These are phyloP conservation scores for Calonectria naviculata DNA, from an alignment of 2,329 filamentous ascomycete genomes.

Conservation along the genomic window DNA sequence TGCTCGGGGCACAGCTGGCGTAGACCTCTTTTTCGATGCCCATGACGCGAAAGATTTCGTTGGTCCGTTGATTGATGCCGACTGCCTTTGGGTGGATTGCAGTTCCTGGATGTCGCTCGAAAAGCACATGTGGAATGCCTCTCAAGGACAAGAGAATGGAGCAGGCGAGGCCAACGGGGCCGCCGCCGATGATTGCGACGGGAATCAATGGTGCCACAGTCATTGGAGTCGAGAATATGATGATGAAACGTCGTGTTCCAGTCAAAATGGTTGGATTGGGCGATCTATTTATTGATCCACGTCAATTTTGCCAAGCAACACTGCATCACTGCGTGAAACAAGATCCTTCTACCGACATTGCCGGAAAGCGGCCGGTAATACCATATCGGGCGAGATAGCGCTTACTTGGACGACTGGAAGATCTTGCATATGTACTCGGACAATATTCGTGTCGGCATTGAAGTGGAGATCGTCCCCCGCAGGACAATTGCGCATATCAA, in stretches of 20 bases:
- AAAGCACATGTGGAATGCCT: constrained; percentile 3
- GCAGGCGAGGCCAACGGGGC: not conserved
- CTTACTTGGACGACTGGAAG: not conserved
- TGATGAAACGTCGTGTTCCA: not conserved
- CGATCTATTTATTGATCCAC: not conserved
- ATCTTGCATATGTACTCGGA: not conserved
- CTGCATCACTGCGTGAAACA: not conserved
- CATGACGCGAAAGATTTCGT: constrained; percentile 8
- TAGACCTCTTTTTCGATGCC: constrained; percentile 12
- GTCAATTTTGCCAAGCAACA: not conserved
- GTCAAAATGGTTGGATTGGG: not conserved
- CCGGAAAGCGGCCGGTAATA: not conserved
- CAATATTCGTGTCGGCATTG: not conserved
- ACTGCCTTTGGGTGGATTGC: constrained; percentile 9
- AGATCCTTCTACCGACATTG: not conserved
- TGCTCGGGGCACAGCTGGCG: not conserved
- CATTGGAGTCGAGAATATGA: not conserved
- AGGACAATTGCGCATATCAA: not conserved
- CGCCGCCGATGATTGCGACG: constrained; percentile 3
- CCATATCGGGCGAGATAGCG: not conserved
- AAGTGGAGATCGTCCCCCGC: not conserved
- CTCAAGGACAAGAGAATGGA: constrained; percentile 3
- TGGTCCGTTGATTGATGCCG: constrained; percentile 14
- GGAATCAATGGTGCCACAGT: not conserved
- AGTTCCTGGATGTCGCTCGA: constrained; percentile 1